These are phyloP conservation scores for Nannochloropsis oceanica DNA, from an alignment of 108 stramenopile genomes.

Conservation along the genomic window DNA sequence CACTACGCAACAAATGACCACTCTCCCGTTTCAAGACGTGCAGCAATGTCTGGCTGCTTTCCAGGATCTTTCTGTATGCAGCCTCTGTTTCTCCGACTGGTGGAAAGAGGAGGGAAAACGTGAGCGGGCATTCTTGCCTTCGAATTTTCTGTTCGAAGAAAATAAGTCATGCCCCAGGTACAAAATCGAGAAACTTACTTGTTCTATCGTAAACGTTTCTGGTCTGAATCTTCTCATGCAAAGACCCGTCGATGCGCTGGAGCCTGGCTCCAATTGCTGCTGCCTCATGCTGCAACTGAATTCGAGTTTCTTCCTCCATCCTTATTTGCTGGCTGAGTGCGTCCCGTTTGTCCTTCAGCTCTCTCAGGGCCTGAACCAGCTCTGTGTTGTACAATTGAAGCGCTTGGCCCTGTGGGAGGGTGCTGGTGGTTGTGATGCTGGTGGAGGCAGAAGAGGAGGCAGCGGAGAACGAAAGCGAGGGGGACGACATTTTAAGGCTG, in stretches of 20 bases:
- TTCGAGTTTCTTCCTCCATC: background rate
- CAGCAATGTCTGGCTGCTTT: slow-evolving; percentile 58
- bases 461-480: background rate
- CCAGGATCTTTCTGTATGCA: slow-evolving; percentile 67
- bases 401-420: background rate
- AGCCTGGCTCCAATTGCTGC: background rate
- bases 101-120: background rate
- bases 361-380: background rate
- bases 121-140: too few relatives aligned
- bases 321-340: background rate
- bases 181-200: background rate
- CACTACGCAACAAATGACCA: slow-evolving; percentile 22
- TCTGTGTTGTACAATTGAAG: background rate
- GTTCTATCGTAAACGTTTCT: background rate
- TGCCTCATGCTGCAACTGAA: background rate
- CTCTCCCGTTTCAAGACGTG: slow-evolving; percentile 62
- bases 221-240: background rate
- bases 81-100: slow-evolving; percentile 2
- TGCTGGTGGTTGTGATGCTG: background rate
- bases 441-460: background rate
- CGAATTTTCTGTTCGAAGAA: too few relatives aligned
- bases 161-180: too few relatives aligned
- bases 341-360: background rate
- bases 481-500: background rate
- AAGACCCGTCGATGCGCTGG: background rate